Evolutionary conservation across 1,284 basidiomycete genomes (phyloP), one percentile per base, ranked within the genome.

Genomic region (Filobasidium uniguttulatum): DNA sequence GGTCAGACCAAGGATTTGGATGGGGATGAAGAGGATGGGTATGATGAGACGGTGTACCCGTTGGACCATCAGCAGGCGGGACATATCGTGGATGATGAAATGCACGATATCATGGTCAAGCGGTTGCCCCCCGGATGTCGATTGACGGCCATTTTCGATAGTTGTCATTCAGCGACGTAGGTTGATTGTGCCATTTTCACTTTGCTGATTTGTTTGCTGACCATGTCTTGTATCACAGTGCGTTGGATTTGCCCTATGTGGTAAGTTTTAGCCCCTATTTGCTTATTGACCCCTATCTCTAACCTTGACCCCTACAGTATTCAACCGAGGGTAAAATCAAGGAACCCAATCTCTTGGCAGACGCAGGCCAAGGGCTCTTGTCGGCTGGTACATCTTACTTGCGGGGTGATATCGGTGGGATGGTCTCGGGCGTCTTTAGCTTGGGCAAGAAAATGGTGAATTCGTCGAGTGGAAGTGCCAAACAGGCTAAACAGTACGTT

Each of bases 241-340:
- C 67, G 2, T 60, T 73, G 44, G 72, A 74, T 55, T 57, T 74
- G 14, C 73, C 73, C 4, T 75, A 73, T 62, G 60, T 68, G 61
- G 59, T 59, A 29, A 49, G 59, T 50, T 3, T 3, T n/a, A 33
- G 10, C 5, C 17, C 12, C 17, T 12, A 33, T 10, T 33, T 26
- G 9, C 31, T 10, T 33, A 10, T 33, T n/a, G 31, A 33, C 9
- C 31, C 9, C 14, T n/a, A 17, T 45, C 50, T 54, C 19, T 55
- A 45, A 4, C 37, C 12, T 15, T 9, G 10, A 9, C 12, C 12
- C 19, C 19, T 5, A 5, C 53, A 60, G 57, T 94, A 94, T 71
- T 85, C 87, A 22, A 93, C 88, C 7, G 85, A 91, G 69, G 90
- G 90, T 44, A 90, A 85, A 62, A 73, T 94, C 66, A 94, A 94